phyloP scores from a whole-genome alignment of 257 asterid genomes.

The Avicennia marina region DNA sequence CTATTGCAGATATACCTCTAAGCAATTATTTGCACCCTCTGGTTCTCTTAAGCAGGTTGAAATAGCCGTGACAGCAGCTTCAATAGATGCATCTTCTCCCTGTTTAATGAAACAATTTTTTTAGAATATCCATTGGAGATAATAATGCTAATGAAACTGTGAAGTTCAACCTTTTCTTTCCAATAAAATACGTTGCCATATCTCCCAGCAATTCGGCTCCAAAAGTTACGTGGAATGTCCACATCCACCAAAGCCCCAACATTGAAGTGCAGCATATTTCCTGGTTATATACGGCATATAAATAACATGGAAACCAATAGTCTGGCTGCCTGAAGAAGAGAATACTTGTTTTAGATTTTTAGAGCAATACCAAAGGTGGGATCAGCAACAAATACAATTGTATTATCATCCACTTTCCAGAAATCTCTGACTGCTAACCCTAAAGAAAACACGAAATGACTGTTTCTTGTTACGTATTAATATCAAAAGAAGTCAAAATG shows the following conservation, averaged over 20 bases:
- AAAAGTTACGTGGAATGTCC: slow-evolving; percentile 89
- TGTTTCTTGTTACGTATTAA: background rate
- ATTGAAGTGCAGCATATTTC: slow-evolving; percentile 86
- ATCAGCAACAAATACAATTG: slow-evolving; percentile 91
- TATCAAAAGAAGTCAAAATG: background rate
- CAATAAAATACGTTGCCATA: slow-evolving; percentile 91
- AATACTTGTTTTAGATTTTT: slow-evolving; percentile 6
- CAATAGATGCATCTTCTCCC: slow-evolving; percentile 90
- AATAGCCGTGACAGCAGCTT: slow-evolving; percentile 85
- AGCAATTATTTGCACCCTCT: slow-evolving; percentile 61
- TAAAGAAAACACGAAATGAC: slow-evolving; percentile 17
- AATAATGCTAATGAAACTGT: background rate
- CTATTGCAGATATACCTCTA: slow-evolving; percentile 51
- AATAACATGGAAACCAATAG: slow-evolving; percentile 1
- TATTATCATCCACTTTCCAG: slow-evolving; percentile 89
- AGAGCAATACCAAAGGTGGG: slow-evolving; percentile 72
- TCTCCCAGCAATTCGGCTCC: slow-evolving; percentile 92
- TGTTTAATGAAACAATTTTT: slow-evolving; percentile 13
- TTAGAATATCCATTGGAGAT: background rate
- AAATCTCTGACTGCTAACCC: slow-evolving; percentile 86
- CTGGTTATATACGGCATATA: slow-evolving; percentile 28
- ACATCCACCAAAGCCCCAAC: slow-evolving; percentile 88
- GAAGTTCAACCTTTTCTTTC: slow-evolving; percentile 71
- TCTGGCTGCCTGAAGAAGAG: background rate
- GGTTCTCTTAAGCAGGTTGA: slow-evolving; percentile 84